Base-by-base conservation (phyloP, 768 basidiomycete genomes). In the Russula griseocarnosa region DNA sequence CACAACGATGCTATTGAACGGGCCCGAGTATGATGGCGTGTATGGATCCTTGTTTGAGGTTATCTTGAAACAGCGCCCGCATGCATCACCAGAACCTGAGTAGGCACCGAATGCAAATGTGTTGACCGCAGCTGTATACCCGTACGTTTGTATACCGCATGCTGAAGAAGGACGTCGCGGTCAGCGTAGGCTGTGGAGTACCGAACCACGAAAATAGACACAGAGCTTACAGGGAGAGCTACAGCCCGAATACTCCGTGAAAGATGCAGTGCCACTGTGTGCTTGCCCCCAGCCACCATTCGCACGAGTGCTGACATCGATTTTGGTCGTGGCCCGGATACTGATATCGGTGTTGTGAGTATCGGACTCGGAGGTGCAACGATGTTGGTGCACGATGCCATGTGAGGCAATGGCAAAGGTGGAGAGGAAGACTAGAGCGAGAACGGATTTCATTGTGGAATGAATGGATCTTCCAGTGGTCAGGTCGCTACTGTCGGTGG, bases 191-290 rank as follows among this genome's bases (percentile, higher is more conserved):
- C 26, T 7, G 30, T 22, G 47, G 22, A 26, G 5, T 11, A 26
- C 13, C 7, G 28, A 50, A 26, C 26, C 49, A 50, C 16, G 26
- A 50, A 50, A 28, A 26, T 26, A 6, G 20, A 11, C 24, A 13
- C 42, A 7, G 28, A 58, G 9, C 70, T 47, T 69, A 83, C 82
- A 83, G 65, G 83, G 81, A 32, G 74, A 69, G 52, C 73, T 67
- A 66, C 84, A 86, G n/a, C 82, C 83, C 14, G 74, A 76, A 71
- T 85, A 86, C 68, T 74, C 71, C 10, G 84, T 86, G 76, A 86
- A 86, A 20, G 82, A 82, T n/a, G 83, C 79, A 18, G 67, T 66
- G 22, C 83, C 83, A 22, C 81, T 82, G 1, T 82, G 63, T 32
- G 71, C 76, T 71, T 86, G 84, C 30, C 84, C 65, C 24, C 44